Base-by-base conservation (phyloP, 2,329 filamentous ascomycete genomes). In the Aspergillus tamarii region DNA sequence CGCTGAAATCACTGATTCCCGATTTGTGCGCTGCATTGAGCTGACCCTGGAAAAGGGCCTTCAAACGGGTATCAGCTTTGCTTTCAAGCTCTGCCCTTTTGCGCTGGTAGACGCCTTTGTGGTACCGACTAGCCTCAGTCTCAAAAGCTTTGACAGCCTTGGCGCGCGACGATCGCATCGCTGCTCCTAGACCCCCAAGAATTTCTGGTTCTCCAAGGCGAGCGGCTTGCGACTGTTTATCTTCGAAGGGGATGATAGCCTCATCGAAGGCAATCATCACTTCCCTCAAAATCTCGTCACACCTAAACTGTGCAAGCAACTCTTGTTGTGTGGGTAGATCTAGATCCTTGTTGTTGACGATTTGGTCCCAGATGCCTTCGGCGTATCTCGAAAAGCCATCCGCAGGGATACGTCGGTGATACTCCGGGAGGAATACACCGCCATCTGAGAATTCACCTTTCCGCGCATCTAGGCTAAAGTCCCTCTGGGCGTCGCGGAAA, bases 261-360 rank as follows among this genome's bases (percentile, higher is more conserved):
- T 89, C 84, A 72, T 99, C 95, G 71, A 99, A 99, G 2, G 84
- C 85, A 48, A 93, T 81, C 62, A 97, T 84, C 14, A 96, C 95
- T 75, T 97, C 94, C 67, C 94, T 87, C 45, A 93, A 88, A 63
- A 99, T 99, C 80, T 99, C 95, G 76, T 99, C 95, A 78, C 95
- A 99, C 69, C 95, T 89, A 82, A 98, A 99, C 77, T 99, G 95
- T 12, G 95, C 95, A 59, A 99, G 85, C 53, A 99, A 85, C 77
- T 99, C 95, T 80, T 99, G 95, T 77, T 99, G 95, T 0, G 95
- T 98, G 4, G 95, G 95, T 64, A 99, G 81, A 79, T 99, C 95
- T 60, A 99, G 84, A 74, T 99, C 95, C 80, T 99, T 99, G 85
- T 99, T 99, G 83, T 94, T 91, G 72, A 97, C 94, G 75, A 99